Conservation (phyloP, 2,329 filamentous ascomycete species). For the Trichoderma polysporum region DNA sequence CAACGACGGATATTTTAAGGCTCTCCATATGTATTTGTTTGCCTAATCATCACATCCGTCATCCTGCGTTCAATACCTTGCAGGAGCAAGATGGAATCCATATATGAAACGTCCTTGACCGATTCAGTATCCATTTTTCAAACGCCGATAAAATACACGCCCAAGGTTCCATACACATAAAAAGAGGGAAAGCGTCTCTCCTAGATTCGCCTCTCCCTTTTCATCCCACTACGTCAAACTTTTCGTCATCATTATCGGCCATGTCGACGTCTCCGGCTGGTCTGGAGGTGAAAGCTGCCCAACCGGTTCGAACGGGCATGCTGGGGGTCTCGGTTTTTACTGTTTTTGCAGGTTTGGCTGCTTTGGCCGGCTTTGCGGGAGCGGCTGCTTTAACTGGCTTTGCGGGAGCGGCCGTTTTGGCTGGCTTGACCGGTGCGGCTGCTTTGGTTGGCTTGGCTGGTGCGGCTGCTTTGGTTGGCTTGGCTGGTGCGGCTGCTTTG, state of each 20-base stretch:
- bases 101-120: neutral
- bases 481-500: neutral
- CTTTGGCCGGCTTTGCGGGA: neutral
- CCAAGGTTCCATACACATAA: neutral
- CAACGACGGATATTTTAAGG: neutral
- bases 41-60: neutral
- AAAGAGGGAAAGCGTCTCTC: neutral
- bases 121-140: neutral
- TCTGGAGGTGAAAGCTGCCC: slow-evolving; percentile 33
- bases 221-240: slow-evolving; percentile 35
- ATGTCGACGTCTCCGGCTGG: slow-evolving; percentile 31
- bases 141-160: neutral
- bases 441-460: neutral
- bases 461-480: slow-evolving; percentile 18
- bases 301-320: slow-evolving; percentile 31
- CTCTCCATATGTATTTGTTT: neutral
- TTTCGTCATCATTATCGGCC: slow-evolving; percentile 32
- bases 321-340: slow-evolving; percentile 20
- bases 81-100: neutral
- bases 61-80: neutral
- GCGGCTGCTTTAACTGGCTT: slow-evolving; percentile 20
- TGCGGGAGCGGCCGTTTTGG: neutral
- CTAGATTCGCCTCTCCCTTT: too few species aligned
- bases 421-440: neutral
- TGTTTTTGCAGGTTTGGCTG: neutral